Evolutionary conservation across 441 rosid genomes (phyloP), one percentile per base, ranked within the genome.

Genomic region (Corymbia citriodora): DNA sequence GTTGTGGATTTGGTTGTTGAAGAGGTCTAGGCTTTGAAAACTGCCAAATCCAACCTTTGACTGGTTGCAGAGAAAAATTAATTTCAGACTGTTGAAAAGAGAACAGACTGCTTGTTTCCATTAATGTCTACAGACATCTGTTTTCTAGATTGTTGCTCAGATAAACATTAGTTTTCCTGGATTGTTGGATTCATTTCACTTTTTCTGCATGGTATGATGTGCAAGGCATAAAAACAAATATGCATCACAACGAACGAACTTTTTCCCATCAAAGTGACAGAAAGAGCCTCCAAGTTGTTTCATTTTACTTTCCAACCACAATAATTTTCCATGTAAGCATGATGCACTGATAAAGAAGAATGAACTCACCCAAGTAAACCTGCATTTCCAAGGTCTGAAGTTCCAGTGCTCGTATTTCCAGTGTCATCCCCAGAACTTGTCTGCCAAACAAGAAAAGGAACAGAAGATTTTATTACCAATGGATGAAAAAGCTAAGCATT

Each of bases 301-400:
- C 85, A 45, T 79, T 45, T 23, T 45, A 45, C 52, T 79, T 40
- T 45, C 82, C 52, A 79, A 79, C 52, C n/a, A 13, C 27, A 79
- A 79, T 12, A 79, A 79, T 79, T 45, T 45, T 10, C 85, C 52
- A 48, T 79, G 85, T 45, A 79, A 79, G n/a, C 85, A 45, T 9
- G 29, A 79, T 79, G 85, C n/a, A 12, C 85, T 4, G n/a, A 48
- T 79, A 79, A 79, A 45, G 85, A 40, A 79, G 55, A 36, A 91
- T 55, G 45, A 59, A 93, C 99, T 94, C 91, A 98, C 99, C 99
- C 99, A 57, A 98, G 97, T 92, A 98, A 92, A 94, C 99, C 92
- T 87, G 97, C 96, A 93, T 97, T 96, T 94, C 97, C 99, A 86
- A 97, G 99, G 53, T 95, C 92, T 55, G 96, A 94, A 91, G 95